phyloP scores from a whole-genome alignment of 179 eudicot species.

The Drosera spatulata region DNA sequence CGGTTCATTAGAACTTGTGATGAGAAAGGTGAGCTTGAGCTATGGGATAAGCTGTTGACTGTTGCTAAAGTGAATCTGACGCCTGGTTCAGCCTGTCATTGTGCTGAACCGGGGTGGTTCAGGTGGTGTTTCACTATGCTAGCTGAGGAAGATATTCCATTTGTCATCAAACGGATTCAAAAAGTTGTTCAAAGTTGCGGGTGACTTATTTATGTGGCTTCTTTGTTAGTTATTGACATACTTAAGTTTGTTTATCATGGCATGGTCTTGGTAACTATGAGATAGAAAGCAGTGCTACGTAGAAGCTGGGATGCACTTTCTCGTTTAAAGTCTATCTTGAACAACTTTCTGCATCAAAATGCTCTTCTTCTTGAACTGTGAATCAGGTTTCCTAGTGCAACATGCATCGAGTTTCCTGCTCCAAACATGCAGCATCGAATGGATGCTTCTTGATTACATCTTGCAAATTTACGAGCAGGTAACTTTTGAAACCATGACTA shows the following conservation, averaged over 20 bases:
- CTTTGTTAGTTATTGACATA: neutral
- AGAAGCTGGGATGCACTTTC: neutral
- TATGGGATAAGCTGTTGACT: conserved; percentile 68
- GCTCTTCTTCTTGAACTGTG: conserved; percentile 34
- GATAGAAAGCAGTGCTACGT: conserved; percentile 5
- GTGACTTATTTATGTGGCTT: conserved; percentile 8
- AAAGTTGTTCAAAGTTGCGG: conserved; percentile 35
- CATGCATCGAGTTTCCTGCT: conserved; percentile 7
- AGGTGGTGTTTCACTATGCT: conserved; percentile 70
- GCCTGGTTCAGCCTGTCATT: conserved; percentile 78
- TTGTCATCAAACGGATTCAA: conserved; percentile 35
- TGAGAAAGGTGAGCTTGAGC: conserved; percentile 74
- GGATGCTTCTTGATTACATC: conserved; percentile 31
- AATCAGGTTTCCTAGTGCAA: conserved; percentile 15
- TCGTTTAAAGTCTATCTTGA: conserved; percentile 3
- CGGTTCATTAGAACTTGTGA: conserved; percentile 43
- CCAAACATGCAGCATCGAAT: conserved; percentile 57
- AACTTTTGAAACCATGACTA: conserved; percentile 9
- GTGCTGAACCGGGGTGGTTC: conserved; percentile 95
- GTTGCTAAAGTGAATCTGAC: conserved; percentile 57
- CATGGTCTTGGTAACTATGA: neutral
- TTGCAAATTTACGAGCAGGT: conserved; percentile 39
- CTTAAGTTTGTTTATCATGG: no score
- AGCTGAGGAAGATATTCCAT: conserved; percentile 45
- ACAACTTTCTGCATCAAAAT: conserved; percentile 35